phyloP scores from a whole-genome alignment of 2,329 filamentous ascomycete genomes.

The Epichloe elymi region DNA sequence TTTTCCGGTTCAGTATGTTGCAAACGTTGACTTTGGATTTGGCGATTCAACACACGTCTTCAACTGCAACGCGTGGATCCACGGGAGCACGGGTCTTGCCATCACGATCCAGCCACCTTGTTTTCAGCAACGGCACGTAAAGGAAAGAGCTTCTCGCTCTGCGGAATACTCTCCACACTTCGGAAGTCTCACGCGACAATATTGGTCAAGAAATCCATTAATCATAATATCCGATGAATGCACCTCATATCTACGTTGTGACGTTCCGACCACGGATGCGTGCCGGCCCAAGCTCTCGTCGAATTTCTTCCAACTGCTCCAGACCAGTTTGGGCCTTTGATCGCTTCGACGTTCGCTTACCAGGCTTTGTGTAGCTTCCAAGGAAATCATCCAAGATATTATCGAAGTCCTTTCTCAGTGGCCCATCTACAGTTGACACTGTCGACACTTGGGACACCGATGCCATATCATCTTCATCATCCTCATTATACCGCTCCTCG shows the following conservation, averaged over 20 bases:
- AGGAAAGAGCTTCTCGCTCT: too few relatives aligned
- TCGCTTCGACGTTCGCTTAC: constrained; percentile 67
- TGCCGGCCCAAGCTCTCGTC: constrained; percentile 66
- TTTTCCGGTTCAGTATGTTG: too few relatives aligned
- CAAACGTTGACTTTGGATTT: too few relatives aligned
- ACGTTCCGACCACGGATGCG: constrained; percentile 32
- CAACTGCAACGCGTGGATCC: too few relatives aligned
- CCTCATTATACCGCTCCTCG: constrained; percentile 58
- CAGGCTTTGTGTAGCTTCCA: constrained; percentile 55
- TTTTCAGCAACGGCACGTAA: neutral
- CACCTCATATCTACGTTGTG: neutral
- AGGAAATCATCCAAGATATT: constrained; percentile 89
- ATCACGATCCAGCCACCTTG: neutral
- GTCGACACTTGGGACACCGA: constrained; percentile 50
- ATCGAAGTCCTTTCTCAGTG: constrained; percentile 69
- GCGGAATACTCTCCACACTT: neutral
- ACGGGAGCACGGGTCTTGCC: too few relatives aligned
- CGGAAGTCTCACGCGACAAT: neutral
- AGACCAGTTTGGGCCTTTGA: constrained; percentile 69
- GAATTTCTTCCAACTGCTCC: constrained; percentile 81
- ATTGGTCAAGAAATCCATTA: neutral
- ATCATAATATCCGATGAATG: constrained; percentile 1
- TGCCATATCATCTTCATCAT: constrained; percentile 34
- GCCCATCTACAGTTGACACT: constrained; percentile 53
- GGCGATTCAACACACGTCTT: too few relatives aligned